A percentile compares a stretch with the other conserved stretches of the same genome.
Conservation (phyloP, 768 basidiomycete genomes). For the Hebeloma cylindrosporum region DNA sequence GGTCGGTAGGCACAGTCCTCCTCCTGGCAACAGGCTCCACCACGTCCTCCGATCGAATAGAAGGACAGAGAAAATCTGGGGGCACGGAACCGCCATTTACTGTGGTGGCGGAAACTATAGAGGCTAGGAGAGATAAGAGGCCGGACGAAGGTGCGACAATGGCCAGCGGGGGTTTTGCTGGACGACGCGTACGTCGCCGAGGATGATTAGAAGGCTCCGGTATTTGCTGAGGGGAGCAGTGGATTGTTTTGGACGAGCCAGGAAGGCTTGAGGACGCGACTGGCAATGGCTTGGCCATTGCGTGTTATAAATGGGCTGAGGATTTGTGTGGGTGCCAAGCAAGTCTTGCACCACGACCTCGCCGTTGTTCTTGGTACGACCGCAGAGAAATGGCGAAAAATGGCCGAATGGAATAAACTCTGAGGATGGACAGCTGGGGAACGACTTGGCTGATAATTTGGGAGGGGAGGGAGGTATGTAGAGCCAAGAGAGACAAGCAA, state of each 20-base stretch:
- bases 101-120: slow-evolving; percentile 49
- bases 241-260: slow-evolving; percentile 21
- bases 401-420: not conserved
- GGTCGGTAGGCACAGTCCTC: no score
- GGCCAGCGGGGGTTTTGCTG: slow-evolving; percentile 15
- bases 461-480: not conserved
- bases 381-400: slow-evolving; percentile 1
- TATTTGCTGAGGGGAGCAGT: slow-evolving; percentile 8
- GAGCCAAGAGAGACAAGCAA: slow-evolving; percentile 7
- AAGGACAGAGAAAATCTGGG: slow-evolving; percentile 64
- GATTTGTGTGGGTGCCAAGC: slow-evolving; percentile 37
- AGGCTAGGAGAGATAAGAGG: slow-evolving; percentile 56
- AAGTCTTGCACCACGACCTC: slow-evolving; percentile 30
- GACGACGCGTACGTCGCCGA: slow-evolving; percentile 23
- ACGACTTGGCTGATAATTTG: slow-evolving; percentile 19
- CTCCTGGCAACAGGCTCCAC: slow-evolving; percentile 5
- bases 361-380: slow-evolving; percentile 6
- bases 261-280: slow-evolving; percentile 28
- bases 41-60: slow-evolving; percentile 26
- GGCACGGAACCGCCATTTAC: slow-evolving; percentile 53
- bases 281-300: slow-evolving; percentile 57
- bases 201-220: slow-evolving; percentile 12
- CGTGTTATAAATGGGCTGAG: slow-evolving; percentile 34
- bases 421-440: slow-evolving; percentile 5
- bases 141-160: slow-evolving; percentile 44